A percentile compares a stretch with the other conserved stretches of the same genome.
These are phyloP conservation scores for Aspergillus saccharolyticus DNA, from an alignment of 495 filamentous ascomycete species.

Conservation along the genomic window DNA sequence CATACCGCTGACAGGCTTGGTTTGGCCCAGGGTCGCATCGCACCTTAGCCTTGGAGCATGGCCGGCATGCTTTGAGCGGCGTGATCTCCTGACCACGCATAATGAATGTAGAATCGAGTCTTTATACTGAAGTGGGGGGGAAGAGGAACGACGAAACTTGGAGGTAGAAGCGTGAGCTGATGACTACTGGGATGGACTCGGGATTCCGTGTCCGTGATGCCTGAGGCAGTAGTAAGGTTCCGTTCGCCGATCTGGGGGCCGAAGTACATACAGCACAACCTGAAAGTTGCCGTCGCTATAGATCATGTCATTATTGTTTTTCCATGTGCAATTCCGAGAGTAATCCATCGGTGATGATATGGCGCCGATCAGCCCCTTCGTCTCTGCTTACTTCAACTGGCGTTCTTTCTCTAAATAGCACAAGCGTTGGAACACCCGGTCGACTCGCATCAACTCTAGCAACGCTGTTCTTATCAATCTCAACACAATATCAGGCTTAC, in stretches of 20 bases:
- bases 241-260: not conserved
- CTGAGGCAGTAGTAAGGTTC: not conserved
- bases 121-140: too few species aligned
- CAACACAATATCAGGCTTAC: too few species aligned
- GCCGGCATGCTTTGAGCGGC: not conserved
- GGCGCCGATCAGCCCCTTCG: too few species aligned
- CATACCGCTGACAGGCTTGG: conserved; percentile 1
- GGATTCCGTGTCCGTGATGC: not conserved
- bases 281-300: too few species aligned
- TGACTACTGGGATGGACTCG: not conserved
- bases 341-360: too few species aligned
- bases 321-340: too few species aligned
- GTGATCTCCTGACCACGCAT: not conserved
- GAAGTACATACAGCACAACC: not conserved
- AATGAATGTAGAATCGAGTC: too few species aligned
- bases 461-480: not conserved
- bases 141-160: not conserved
- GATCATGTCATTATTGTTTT: too few species aligned
- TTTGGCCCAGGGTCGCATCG: not conserved
- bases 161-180: not conserved
- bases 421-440: too few species aligned
- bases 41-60: conserved; percentile 4
- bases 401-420: too few species aligned
- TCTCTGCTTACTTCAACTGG: too few species aligned
- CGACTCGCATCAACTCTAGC: too few species aligned